Conservation (phyloP, 208 protist genomes). For the Trypanosoma cruzi region DNA sequence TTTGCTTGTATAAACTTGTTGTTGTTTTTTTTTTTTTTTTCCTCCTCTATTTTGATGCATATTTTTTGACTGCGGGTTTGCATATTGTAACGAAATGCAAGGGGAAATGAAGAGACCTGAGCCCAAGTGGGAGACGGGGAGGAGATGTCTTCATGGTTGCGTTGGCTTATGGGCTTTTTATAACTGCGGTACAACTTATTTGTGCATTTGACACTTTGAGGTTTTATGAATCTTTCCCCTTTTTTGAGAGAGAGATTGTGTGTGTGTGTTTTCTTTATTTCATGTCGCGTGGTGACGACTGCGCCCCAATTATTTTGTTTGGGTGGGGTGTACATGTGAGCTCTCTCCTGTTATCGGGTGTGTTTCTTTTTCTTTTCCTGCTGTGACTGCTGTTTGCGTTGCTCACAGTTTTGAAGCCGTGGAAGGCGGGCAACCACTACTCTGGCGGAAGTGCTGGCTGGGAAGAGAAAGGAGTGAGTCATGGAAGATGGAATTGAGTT, state of each 20-base stretch:
- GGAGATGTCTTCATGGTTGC: neutral
- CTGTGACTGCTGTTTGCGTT: neutral
- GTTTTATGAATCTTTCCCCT: neutral
- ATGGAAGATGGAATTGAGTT: conserved; percentile 75
- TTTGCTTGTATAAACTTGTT: too few species aligned
- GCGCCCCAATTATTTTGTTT: neutral
- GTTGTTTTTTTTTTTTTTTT: too few species aligned
- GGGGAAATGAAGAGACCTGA: too few species aligned
- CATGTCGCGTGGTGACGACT: neutral
- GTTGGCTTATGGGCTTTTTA: neutral
- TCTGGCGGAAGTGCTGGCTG: neutral
- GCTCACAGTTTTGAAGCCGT: neutral
- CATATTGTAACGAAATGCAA: neutral
- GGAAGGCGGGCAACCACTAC: neutral
- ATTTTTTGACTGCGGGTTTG: neutral
- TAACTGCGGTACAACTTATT: neutral
- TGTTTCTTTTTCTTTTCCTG: neutral
- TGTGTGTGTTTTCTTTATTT: too few species aligned
- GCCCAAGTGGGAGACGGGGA: neutral
- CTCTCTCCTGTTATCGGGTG: neutral
- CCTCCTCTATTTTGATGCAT: too few species aligned
- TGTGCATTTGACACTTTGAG: neutral
- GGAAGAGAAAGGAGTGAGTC: neutral
- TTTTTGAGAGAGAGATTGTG: too few species aligned
- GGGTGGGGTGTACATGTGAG: too few species aligned